Percentiles rank a stretch among this genome's conserved stretches.
Conservation (phyloP, 169 alveolate genomes). For the Plasmodium inui region DNA sequence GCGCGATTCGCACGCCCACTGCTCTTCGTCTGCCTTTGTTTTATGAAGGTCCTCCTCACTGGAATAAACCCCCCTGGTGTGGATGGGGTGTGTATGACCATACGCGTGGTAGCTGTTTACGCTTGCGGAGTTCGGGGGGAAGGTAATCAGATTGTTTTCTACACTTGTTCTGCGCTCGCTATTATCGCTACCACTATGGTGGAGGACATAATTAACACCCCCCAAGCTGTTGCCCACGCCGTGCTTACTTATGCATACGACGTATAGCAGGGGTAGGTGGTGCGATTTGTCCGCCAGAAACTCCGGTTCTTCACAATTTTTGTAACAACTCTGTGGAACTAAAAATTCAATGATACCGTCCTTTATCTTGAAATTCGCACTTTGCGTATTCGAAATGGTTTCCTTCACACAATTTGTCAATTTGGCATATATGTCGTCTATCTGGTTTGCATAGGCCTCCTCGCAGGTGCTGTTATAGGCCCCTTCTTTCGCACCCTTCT, state of each 20-base stretch:
- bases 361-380: slow-evolving; percentile 16
- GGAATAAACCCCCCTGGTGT: neutral
- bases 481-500: neutral
- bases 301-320: slow-evolving; percentile 20
- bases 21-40: neutral
- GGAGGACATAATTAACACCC: neutral
- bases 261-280: slow-evolving; percentile 30
- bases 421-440: slow-evolving; percentile 56
- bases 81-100: neutral
- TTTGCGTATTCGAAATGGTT: neutral
- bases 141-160: neutral
- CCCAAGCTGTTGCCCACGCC: neutral
- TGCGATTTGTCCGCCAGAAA: slow-evolving; percentile 15
- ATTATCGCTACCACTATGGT: neutral
- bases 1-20: neutral
- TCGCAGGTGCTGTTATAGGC: slow-evolving; percentile 22
- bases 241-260: slow-evolving; percentile 64
- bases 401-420: slow-evolving; percentile 39
- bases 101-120: neutral
- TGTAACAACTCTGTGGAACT: slow-evolving; percentile 71
- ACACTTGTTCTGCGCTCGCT: neutral
- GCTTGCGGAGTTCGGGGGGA: neutral
- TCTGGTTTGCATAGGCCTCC: slow-evolving; percentile 32
- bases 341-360: slow-evolving; percentile 37
- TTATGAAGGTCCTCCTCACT: neutral